Evolutionary conservation across 1,284 basidiomycete genomes (phyloP).

Genomic region (Melanopsichium pennsylvanicum): DNA sequence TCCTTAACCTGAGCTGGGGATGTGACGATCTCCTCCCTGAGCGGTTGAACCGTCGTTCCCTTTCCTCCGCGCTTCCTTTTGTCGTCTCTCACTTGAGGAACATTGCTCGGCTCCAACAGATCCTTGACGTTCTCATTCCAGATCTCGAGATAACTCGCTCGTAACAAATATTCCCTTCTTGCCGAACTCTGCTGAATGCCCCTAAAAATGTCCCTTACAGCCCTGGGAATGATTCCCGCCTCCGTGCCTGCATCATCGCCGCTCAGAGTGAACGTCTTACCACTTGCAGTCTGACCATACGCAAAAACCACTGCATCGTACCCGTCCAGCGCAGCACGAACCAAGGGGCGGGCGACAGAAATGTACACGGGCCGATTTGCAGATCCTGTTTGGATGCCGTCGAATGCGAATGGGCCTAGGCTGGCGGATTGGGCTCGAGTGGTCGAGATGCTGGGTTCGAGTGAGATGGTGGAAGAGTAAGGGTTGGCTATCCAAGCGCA

Average conservation of each 20-base stretch:
- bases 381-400: slow-evolving; percentile 80
- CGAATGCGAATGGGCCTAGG: slow-evolving; percentile 64
- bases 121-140: slow-evolving; percentile 95
- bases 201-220: slow-evolving; percentile 63
- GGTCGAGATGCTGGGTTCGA: slow-evolving; percentile 43
- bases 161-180: slow-evolving; percentile 83
- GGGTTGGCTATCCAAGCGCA: slow-evolving; percentile 55
- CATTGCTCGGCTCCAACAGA: slow-evolving; percentile 78
- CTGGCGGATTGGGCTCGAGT: slow-evolving; percentile 41
- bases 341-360: slow-evolving; percentile 83
- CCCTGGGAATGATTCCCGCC: slow-evolving; percentile 58
- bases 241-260: slow-evolving; percentile 68
- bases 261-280: slow-evolving; percentile 54
- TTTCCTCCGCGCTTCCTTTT: slow-evolving; percentile 31
- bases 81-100: slow-evolving; percentile 58
- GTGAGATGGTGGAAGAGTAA: slow-evolving; percentile 35
- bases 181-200: slow-evolving; percentile 65
- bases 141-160: slow-evolving; percentile 85
- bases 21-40: slow-evolving; percentile 90
- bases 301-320: slow-evolving; percentile 62
- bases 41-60: slow-evolving; percentile 72
- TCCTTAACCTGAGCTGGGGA: slow-evolving; percentile 84
- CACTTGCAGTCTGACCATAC: slow-evolving; percentile 67
- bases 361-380: slow-evolving; percentile 86
- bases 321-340: slow-evolving; percentile 67